Percentiles rank a stretch among this genome's conserved stretches.
Evolutionary conservation across 495 filamentous ascomycete species (phyloP).

Genomic region (Penicillium tannophilum): DNA sequence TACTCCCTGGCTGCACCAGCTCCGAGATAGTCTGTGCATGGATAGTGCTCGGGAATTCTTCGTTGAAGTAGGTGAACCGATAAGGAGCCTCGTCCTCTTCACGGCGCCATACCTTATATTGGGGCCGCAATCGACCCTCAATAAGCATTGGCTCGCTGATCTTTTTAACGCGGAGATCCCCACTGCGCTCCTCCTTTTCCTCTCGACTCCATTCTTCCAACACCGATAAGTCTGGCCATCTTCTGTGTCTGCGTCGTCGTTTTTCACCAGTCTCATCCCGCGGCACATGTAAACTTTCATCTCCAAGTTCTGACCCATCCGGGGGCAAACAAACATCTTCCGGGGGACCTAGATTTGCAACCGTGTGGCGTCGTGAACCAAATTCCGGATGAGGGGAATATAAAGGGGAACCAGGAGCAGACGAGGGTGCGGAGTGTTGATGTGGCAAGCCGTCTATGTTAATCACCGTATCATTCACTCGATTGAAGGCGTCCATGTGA

Average conservation of each 20-base stretch:
- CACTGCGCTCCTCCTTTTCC: constrained; percentile 88
- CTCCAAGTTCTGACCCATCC: constrained; percentile 74
- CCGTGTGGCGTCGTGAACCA: constrained; percentile 52
- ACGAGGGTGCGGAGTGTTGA: constrained; percentile 32
- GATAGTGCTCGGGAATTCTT: constrained; percentile 90
- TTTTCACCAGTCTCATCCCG: constrained; percentile 50
- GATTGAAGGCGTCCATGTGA: constrained; percentile 33
- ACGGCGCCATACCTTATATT: constrained; percentile 77
- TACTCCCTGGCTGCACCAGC: constrained; percentile 78
- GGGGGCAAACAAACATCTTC: constrained; percentile 95
- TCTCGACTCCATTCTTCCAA: constrained; percentile 88
- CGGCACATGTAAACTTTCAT: constrained; percentile 56
- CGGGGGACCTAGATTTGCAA: constrained; percentile 50
- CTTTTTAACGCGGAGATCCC: constrained; percentile 85
- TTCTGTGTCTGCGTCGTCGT: constrained; percentile 54
- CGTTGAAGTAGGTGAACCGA: constrained; percentile 97
- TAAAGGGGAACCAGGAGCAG: constrained; percentile 14
- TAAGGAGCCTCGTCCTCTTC: constrained; percentile 91
- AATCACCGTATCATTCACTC: constrained; percentile 54
- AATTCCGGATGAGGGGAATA: constrained; percentile 36
- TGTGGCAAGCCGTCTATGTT: constrained; percentile 54
- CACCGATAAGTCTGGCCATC: constrained; percentile 72
- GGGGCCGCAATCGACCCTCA: constrained; percentile 81
- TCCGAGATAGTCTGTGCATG: constrained; percentile 95
- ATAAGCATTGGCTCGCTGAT: constrained; percentile 92